Evolutionary conservation across 2,329 filamentous ascomycete species (phyloP).

Genomic region (Fusarium zealandicum): DNA sequence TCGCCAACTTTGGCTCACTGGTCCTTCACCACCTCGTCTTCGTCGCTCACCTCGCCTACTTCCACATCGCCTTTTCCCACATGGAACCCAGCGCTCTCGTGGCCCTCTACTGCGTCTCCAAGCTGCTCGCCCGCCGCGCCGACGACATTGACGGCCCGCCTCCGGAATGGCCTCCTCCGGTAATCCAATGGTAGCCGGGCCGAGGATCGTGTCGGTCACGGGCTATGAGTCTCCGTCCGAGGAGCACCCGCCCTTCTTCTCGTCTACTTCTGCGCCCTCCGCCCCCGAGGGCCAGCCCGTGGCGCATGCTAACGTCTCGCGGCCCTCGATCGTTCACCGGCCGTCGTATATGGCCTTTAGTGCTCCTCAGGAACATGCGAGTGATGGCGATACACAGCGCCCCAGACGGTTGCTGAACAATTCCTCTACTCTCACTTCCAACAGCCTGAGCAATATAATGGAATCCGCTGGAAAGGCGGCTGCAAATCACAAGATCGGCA

Average conservation of each 20-base stretch:
- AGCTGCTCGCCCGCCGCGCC: slow-evolving; percentile 55
- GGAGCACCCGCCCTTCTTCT: slow-evolving; percentile 44
- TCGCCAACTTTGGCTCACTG: slow-evolving; percentile 60
- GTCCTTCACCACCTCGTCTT: slow-evolving; percentile 61
- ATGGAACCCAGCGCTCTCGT: slow-evolving; percentile 57
- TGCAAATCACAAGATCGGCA: slow-evolving; percentile 47
- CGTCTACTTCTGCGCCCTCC: slow-evolving; percentile 13
- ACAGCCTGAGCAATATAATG: slow-evolving; percentile 47
- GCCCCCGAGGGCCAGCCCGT: slow-evolving; percentile 3
- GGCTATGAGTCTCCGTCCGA: slow-evolving; percentile 52
- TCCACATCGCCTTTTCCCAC: slow-evolving; percentile 58
- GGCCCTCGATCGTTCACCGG: slow-evolving; percentile 28
- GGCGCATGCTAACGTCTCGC: slow-evolving; percentile 3
- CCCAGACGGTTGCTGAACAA: slow-evolving; percentile 16
- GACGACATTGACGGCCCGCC: slow-evolving; percentile 54
- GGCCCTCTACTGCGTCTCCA: slow-evolving; percentile 57
- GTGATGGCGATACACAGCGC: not conserved
- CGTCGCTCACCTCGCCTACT: slow-evolving; percentile 61
- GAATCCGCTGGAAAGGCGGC: slow-evolving; percentile 41
- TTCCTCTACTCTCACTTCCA: slow-evolving; percentile 23
- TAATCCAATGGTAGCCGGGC: slow-evolving; percentile 40
- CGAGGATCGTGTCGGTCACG: slow-evolving; percentile 7
- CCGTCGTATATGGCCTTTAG: slow-evolving; percentile 29
- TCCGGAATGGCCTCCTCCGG: slow-evolving; percentile 47
- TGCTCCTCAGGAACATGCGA: slow-evolving; percentile 4